These are phyloP conservation scores for Phytophthora europaea DNA, from an alignment of 352 stramenopile genomes.

Conservation along the genomic window DNA sequence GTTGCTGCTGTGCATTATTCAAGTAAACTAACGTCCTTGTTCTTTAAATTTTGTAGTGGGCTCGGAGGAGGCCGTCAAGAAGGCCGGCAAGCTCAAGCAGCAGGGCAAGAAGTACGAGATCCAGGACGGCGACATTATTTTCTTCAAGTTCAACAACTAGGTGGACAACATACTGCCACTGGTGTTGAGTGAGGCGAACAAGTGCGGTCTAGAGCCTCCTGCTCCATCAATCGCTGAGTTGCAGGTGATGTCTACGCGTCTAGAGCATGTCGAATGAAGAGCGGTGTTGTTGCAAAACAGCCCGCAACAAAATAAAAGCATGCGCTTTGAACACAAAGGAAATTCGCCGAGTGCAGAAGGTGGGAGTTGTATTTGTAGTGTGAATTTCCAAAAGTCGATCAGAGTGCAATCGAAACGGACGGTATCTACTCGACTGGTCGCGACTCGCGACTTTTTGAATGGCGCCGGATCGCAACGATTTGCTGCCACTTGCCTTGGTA, in stretches of 20 bases:
- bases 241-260: slow-evolving; percentile 68
- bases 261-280: slow-evolving; percentile 37
- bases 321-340: slow-evolving; percentile 37
- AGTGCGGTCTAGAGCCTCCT: slow-evolving; percentile 2
- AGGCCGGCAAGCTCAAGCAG: slow-evolving; percentile 90
- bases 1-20: neutral
- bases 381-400: neutral
- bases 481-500: slow-evolving; percentile 1
- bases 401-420: slow-evolving; percentile 20
- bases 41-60: slow-evolving; percentile 56
- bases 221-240: slow-evolving; percentile 84
- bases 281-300: slow-evolving; percentile 27
- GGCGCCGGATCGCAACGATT: slow-evolving; percentile 2
- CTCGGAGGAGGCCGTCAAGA: slow-evolving; percentile 90
- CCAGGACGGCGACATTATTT: slow-evolving; percentile 91
- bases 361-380: slow-evolving; percentile 20
- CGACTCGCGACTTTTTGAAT: slow-evolving; percentile 46
- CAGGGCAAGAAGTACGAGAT: slow-evolving; percentile 94
- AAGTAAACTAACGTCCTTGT: slow-evolving; percentile 17
- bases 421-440: slow-evolving; percentile 42
- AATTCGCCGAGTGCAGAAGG: slow-evolving; percentile 6
- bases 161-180: slow-evolving; percentile 22
- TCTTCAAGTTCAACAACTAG: slow-evolving; percentile 96
- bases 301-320: slow-evolving; percentile 46
- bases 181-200: slow-evolving; percentile 34